Percentiles rank a stretch among this genome's conserved stretches.
phyloP scores from a whole-genome alignment of 257 asterid genomes.

The Solanum lignicaule region DNA sequence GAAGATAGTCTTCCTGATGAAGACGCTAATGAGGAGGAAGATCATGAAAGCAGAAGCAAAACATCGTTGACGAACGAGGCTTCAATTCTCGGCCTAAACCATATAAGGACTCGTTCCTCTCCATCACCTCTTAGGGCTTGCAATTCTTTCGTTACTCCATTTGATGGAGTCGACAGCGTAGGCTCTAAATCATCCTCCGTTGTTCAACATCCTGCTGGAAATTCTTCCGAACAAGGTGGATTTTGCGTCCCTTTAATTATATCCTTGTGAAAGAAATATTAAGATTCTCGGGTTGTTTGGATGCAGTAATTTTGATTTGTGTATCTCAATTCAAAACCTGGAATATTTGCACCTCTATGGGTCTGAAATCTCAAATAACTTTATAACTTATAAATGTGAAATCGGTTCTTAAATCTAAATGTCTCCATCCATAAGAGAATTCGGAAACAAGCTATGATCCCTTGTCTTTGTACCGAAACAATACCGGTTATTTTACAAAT shows the following conservation, averaged over 20 bases:
- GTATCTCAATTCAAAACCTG: background rate
- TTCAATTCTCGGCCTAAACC: conserved; percentile 54
- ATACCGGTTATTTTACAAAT: background rate
- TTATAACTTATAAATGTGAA: background rate
- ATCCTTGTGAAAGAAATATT: background rate
- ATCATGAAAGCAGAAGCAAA: conserved; percentile 1
- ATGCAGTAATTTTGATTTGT: background rate
- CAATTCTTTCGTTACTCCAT: conserved; percentile 17
- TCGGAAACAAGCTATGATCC: background rate
- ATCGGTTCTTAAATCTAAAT: background rate
- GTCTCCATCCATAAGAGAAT: background rate
- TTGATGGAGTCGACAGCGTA: conserved; percentile 14
- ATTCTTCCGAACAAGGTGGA: conserved; percentile 39
- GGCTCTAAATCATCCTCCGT: background rate
- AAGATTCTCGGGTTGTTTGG: background rate
- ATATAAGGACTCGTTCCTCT: conserved; percentile 62
- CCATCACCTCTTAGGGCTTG: conserved; percentile 32
- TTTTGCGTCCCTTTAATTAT: background rate
- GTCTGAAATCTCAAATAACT: background rate
- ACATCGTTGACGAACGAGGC: conserved; percentile 38
- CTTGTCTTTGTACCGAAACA: background rate
- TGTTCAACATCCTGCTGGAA: conserved; percentile 20
- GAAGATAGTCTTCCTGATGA: background rate
- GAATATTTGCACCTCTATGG: background rate
- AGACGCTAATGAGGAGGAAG: conserved; percentile 12